Evolutionary conservation across 306 rosid species (phyloP), one percentile per base, ranked within the genome.

Genomic region (Neltuma alba): DNA sequence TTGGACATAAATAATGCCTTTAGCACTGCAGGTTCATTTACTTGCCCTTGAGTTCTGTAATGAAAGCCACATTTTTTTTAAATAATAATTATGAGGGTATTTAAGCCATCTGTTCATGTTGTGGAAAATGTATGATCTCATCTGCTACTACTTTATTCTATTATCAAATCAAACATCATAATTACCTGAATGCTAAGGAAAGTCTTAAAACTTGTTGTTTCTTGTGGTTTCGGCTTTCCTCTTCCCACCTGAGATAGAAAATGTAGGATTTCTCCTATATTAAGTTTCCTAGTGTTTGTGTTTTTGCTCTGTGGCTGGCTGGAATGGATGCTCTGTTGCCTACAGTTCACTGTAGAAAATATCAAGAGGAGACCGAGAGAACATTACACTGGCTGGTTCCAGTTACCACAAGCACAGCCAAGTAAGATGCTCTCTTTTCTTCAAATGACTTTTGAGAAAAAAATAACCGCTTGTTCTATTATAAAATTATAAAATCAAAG

Each of bases 331-430:
- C 63, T 42, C 80, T 79, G 76, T 71, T 31, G 77, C 72, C 70
- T 83, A 80, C 86, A 93, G 96, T 85, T 91, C 75, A 85, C 91
- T 76, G 78, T 87, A 44, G 78, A 83, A 41, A 85, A 88, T 54
- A 93, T 93, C 41, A 88, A 86, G 88, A 86, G 23, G 96, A 89
- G 87, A 93, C 91, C 90, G 94, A 91, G 81, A 89, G 85, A 75
- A 89, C 94, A 54, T 72, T 93, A 81, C 82, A 82, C 47, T 93
- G 97, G 97, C 84, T 93, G 48, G 94, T 87, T 69, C 96, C 96
- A 40, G 67, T 89, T 70, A 91, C 97, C 67, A 83, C 96, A 70
- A 91, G 89, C 88, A 93, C 97, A 44, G 89, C 91, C 64, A 93
- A 91, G 97, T 93, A 88, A 87, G 90, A 82, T 74, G 70, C 62